These are phyloP conservation scores for Solanum arcanum DNA, from an alignment of 257 asterid genomes.

Conservation along the genomic window DNA sequence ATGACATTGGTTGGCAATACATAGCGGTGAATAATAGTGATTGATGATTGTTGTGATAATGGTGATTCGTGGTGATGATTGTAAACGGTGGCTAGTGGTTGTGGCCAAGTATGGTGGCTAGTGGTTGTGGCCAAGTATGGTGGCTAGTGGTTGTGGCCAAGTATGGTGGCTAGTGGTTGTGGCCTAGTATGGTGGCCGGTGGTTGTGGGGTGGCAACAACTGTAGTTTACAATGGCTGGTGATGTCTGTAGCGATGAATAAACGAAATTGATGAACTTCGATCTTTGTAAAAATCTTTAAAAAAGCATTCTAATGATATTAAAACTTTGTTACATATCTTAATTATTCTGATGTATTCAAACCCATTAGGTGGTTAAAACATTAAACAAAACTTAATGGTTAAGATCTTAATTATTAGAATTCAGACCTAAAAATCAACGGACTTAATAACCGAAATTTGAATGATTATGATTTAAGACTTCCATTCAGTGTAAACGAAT, in stretches of 20 bases:
- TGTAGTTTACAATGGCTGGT: not conserved
- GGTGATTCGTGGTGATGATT: not conserved
- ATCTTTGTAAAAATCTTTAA: not conserved
- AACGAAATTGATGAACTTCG: not conserved
- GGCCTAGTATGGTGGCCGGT: not conserved
- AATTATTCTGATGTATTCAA: not conserved
- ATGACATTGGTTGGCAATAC: not conserved
- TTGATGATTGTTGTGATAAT: not conserved
- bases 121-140: not conserved
- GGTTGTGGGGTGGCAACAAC: not conserved
- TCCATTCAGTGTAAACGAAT: not conserved
- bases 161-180: not conserved
- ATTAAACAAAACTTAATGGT: not conserved
- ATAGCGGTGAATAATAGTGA: not conserved
- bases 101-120: not conserved
- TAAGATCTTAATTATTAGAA: not conserved
- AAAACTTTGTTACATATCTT: not conserved
- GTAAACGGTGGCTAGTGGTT: not conserved
- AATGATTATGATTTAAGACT: not conserved
- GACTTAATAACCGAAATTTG: not conserved
- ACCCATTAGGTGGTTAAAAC: not conserved
- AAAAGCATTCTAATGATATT: not conserved
- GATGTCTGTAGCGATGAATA: not conserved
- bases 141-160: not conserved
- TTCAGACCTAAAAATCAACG: not conserved